phyloP scores from a whole-genome alignment of 2,329 filamentous ascomycete species.

The Calonectria montana region DNA sequence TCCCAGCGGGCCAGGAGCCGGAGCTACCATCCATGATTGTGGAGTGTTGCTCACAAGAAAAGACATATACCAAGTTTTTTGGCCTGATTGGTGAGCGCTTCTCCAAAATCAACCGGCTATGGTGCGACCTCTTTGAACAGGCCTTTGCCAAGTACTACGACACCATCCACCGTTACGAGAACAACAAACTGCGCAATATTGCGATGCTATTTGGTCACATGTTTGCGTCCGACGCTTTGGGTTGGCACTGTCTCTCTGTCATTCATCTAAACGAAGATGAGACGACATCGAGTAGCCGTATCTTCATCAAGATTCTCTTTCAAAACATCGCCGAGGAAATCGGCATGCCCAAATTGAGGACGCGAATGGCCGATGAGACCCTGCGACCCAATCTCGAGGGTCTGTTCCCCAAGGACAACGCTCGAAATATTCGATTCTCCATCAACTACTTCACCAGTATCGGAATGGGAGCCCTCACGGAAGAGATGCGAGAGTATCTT shows the following conservation, averaged over 20 bases:
- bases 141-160: constrained; percentile 95
- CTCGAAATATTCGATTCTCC: constrained; percentile 91
- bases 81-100: constrained; percentile 94
- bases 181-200: constrained; percentile 93
- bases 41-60: constrained; percentile 95
- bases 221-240: constrained; percentile 86
- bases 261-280: constrained; percentile 96
- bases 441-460: constrained; percentile 99
- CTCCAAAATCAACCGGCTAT: constrained; percentile 93
- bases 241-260: constrained; percentile 88
- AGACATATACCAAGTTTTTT: constrained; percentile 98
- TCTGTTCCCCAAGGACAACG: constrained; percentile 89
- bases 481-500: constrained; percentile 92
- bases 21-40: constrained; percentile 97
- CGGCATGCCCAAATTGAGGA: constrained; percentile 82
- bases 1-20: constrained; percentile 86
- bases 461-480: constrained; percentile 93
- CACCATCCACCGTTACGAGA: constrained; percentile 97
- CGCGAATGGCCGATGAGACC: constrained; percentile 81
- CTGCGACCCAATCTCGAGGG: constrained; percentile 84
- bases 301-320: constrained; percentile 98
- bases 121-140: constrained; percentile 92
- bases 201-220: constrained; percentile 95
- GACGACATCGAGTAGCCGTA: constrained; percentile 94
- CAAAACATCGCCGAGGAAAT: constrained; percentile 90